Percentiles rank a stretch among this genome's conserved stretches.
phyloP scores from a whole-genome alignment of 306 rosid genomes.

The Nissolia schottii region DNA sequence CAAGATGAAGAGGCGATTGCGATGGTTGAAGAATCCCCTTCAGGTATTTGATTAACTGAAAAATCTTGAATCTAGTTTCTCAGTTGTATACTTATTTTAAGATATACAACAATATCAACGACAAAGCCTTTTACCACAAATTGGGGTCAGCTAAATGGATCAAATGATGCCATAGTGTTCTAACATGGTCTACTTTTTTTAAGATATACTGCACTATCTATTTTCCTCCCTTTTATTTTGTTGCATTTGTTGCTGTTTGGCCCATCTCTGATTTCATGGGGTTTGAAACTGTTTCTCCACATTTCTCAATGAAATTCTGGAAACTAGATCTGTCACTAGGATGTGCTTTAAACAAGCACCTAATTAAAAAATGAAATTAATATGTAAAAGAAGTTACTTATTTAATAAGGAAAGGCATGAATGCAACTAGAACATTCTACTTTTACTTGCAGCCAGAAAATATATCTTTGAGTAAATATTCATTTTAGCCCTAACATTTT shows the following conservation, averaged over 20 bases:
- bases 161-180: neutral
- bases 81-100: neutral
- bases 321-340: neutral
- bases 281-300: neutral
- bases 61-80: neutral
- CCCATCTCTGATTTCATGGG: neutral
- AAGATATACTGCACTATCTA: neutral
- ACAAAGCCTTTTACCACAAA: neutral
- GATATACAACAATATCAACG: neutral
- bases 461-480: too few relatives aligned
- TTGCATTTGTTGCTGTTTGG: neutral
- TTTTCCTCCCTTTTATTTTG: neutral
- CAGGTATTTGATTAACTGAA: constrained; percentile 44
- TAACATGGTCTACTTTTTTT: neutral
- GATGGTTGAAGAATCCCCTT: constrained; percentile 70
- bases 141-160: neutral
- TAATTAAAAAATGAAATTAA: neutral
- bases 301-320: neutral
- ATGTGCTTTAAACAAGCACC: neutral
- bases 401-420: neutral
- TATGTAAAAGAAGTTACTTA: neutral
- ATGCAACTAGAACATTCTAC: neutral
- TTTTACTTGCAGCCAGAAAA: constrained; percentile 3
- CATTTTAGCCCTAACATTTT: too few relatives aligned
- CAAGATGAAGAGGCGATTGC: constrained; percentile 69